These are phyloP conservation scores for Neofusicoccum umdonicola DNA, from an alignment of 2,329 filamentous ascomycete species.

Conservation along the genomic window DNA sequence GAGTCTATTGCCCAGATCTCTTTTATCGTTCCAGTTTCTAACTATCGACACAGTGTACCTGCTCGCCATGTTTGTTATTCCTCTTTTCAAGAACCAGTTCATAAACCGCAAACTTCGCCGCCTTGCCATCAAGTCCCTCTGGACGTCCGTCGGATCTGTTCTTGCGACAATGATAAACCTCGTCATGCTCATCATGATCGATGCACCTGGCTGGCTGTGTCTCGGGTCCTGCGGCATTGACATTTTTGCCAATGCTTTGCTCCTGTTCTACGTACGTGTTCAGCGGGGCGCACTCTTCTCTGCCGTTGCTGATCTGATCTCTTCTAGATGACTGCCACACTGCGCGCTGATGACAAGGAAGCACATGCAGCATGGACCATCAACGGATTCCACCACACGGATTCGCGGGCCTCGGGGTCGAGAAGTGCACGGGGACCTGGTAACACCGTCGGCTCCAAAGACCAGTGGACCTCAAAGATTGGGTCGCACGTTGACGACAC, in stretches of 20 bases:
- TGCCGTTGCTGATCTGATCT: not conserved
- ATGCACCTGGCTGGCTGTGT: not conserved
- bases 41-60: not conserved
- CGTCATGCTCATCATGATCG: conserved; percentile 2
- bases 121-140: not conserved
- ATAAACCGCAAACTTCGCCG: not conserved
- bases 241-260: not conserved
- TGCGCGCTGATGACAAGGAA: not conserved
- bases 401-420: not conserved
- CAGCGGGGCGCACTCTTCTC: too few species aligned
- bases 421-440: not conserved
- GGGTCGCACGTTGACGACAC: not conserved
- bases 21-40: not conserved
- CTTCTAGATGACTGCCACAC: not conserved
- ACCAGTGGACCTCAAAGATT: not conserved
- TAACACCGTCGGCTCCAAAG: not conserved
- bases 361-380: not conserved
- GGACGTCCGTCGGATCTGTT: not conserved
- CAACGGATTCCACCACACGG: not conserved
- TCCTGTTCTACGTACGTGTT: not conserved
- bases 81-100: not conserved
- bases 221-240: not conserved
- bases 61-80: not conserved
- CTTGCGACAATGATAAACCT: not conserved
- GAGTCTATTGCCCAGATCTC: not conserved